Base-by-base conservation (phyloP, 202 grass and related monocot species). In the Alloteropsis angusta region DNA sequence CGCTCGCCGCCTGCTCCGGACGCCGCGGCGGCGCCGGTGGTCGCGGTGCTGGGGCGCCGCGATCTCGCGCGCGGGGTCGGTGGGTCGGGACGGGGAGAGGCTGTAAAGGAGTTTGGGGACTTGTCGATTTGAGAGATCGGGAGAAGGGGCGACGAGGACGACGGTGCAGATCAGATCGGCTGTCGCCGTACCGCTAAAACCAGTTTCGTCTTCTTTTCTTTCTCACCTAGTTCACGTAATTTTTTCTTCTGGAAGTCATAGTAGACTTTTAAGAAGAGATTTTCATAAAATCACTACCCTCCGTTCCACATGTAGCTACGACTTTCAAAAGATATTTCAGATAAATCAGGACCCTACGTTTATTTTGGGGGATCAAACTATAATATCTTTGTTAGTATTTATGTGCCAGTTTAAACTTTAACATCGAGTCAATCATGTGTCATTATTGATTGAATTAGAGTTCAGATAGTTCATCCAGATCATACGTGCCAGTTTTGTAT, bases 1-100 rank as follows among this genome's bases (percentile, higher is more conserved):
- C 75, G 68, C 70, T 41, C 18, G 77, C 76, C 72, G 45, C 54
- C 61, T 66, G 59, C 70, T 68, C 75, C 62, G 54, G 69, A 48
- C 28, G 81, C 69, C 25, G 73, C 56, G 34, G 58, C 74, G 16
- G 41, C 58, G 74, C 35, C 52, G 68, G 68, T 48, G 75, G n/a
- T 21, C 35, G 45, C 46, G 65, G 64, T 26, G 79, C 26, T 21
- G 39, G 26, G 65, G 30, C 21, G 48, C 36, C 36, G 60, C 58
- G 86, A 88, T 85, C 77, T 77, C 38, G 63, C 69, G 61, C 63
- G 81, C 81, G 61, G 53, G 54, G 76, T 37, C 69, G 81, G 76
- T 64, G 43, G 58, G 67, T 65, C 65, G 26, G 34, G 60, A 10
- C 13, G 34, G 30, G 58, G 45, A 41, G 36, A 53, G 21, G 75